phyloP scores from a whole-genome alignment of 352 stramenopile genomes.

The Phytophthora macrochlamydospora region DNA sequence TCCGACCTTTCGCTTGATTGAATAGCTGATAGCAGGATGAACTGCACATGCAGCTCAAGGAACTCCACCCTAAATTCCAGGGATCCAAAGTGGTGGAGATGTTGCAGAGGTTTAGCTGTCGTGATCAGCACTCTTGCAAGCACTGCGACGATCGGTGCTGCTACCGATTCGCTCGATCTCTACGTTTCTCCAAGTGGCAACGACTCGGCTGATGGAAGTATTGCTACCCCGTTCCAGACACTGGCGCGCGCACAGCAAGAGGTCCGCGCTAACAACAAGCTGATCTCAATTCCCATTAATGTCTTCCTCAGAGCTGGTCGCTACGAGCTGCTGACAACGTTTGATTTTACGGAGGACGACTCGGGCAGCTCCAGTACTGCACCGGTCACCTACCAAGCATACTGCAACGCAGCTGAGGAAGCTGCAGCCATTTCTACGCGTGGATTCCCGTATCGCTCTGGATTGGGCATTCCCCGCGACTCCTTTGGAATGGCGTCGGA shows the following conservation, averaged over 20 bases:
- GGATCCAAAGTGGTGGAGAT: neutral
- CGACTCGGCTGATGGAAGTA: conserved; percentile 49
- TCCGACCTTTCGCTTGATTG: conserved; percentile 14
- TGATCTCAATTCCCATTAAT: conserved; percentile 46
- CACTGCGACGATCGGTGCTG: neutral
- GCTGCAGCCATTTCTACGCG: conserved; percentile 36
- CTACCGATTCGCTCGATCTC: conserved; percentile 38
- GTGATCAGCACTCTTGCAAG: conserved; percentile 7
- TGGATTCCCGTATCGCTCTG: conserved; percentile 54
- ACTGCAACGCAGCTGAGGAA: conserved; percentile 52
- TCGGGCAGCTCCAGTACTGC: conserved; percentile 32
- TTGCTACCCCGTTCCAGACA: conserved; percentile 54
- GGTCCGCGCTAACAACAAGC: conserved; percentile 34
- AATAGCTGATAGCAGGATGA: neutral
- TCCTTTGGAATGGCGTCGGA: conserved; percentile 73
- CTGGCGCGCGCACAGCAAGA: conserved; percentile 51
- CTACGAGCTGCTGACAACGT: conserved; percentile 56
- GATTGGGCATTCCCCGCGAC: conserved; percentile 42
- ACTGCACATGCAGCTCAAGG: neutral
- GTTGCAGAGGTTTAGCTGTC: neutral
- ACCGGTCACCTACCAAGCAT: conserved; percentile 71
- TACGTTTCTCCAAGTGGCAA: conserved; percentile 58
- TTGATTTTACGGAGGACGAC: conserved; percentile 59
- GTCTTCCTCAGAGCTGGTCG: conserved; percentile 61
- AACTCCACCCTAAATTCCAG: neutral